These are phyloP conservation scores for Metarhizium rileyi DNA, from an alignment of 2,329 filamentous ascomycete species.

Conservation along the genomic window DNA sequence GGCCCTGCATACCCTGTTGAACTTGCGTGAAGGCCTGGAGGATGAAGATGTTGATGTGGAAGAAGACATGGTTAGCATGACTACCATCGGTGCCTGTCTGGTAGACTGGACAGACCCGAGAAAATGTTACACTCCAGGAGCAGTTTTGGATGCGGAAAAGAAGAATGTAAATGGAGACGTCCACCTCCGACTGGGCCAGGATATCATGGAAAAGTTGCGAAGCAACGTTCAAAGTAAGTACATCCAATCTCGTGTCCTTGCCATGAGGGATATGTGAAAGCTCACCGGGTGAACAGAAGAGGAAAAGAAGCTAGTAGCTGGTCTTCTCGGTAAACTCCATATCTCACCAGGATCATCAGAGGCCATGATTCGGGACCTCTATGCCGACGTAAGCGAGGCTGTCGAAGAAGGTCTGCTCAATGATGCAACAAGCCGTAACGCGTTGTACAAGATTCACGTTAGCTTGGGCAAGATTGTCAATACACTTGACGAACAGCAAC, in stretches of 20 bases:
- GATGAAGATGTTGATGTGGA: slow-evolving; percentile 67
- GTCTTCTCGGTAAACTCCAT: slow-evolving; percentile 73
- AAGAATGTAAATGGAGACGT: slow-evolving; percentile 64
- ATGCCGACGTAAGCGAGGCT: slow-evolving; percentile 48
- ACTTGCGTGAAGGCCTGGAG: slow-evolving; percentile 60
- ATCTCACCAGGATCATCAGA: slow-evolving; percentile 58
- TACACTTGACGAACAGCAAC: slow-evolving; percentile 37
- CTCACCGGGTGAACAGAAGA: slow-evolving; percentile 49
- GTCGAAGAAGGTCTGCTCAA: slow-evolving; percentile 52
- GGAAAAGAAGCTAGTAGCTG: slow-evolving; percentile 73
- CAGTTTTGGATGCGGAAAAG: slow-evolving; percentile 45
- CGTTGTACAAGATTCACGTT: slow-evolving; percentile 59
- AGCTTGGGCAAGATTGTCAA: slow-evolving; percentile 59
- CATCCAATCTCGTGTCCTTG: background rate
- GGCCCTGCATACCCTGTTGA: slow-evolving; percentile 65
- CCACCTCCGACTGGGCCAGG: slow-evolving; percentile 68
- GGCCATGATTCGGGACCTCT: slow-evolving; percentile 46
- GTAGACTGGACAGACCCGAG: slow-evolving; percentile 94
- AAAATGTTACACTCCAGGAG: slow-evolving; percentile 52
- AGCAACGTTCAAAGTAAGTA: slow-evolving; percentile 57
- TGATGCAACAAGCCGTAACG: slow-evolving; percentile 53
- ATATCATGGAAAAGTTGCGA: slow-evolving; percentile 66
- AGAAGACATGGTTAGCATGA: slow-evolving; percentile 70
- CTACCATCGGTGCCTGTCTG: slow-evolving; percentile 69
- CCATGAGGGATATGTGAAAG: background rate